Evolutionary conservation across 2,329 filamentous ascomycete genomes (phyloP), one percentile per base, ranked within the genome.

Genomic region (Nemania sp.): DNA sequence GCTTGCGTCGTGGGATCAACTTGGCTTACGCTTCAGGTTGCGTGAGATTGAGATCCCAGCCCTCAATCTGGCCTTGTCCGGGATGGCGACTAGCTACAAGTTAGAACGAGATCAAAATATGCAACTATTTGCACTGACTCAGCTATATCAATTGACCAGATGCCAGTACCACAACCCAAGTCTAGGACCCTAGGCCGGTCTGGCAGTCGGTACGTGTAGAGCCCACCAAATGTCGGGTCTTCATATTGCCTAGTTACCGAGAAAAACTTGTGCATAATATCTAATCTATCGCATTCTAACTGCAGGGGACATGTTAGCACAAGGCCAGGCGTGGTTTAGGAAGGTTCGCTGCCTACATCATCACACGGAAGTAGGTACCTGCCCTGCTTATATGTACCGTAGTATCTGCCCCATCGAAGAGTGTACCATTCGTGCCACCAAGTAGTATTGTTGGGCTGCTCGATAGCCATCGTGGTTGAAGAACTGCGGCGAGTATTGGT

Each of bases 91-190:
- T 76, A 69, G 27, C n/a, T 41, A 43, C 45, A 26, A 20, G 60
- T 72, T 29, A 72, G 70, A 47, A 35, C 18, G 43, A 52, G 49
- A 38, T 32, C 26, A 8, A 26, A 56, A 49, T 38, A 52, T 7
- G 41, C n/a, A 35, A 55, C 32, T 1, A 41, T 18, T 53, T 54
- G 54, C 24, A 79, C 88, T 82, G 83, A 93, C 87, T 92, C 90
- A 70, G 92, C 92, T 81, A 97, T 91, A 73, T 95, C 92, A 74
- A 97, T 92, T 47, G 92, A 89, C 95, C 95, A 98, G 69, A 97
- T 95, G 45, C 93, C 94, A 0, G 93, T 97, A 22, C 94, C 95
- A 70, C 92, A 94, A 49, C 94, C 95, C 62, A 97, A 77, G 75
- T 92, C 89, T 49, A 92, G 77, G 55, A 91, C 84, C 58, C 82